phyloP scores from a whole-genome alignment of 345 rosid species.

The Erucastrum elatum region DNA sequence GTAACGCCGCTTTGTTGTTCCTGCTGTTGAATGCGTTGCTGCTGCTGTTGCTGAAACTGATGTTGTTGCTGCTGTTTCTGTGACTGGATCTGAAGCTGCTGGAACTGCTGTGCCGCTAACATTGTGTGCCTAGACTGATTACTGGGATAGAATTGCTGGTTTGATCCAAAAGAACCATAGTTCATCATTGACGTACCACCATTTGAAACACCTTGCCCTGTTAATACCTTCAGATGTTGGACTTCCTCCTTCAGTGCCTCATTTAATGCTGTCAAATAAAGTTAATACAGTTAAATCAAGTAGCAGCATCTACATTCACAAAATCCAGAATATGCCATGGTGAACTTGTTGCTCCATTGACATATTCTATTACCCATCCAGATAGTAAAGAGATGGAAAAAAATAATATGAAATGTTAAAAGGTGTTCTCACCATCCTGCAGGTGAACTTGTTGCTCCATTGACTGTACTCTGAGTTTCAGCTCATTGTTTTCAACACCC shows the following conservation, averaged over 20 bases:
- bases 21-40: constrained; percentile 52
- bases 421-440: constrained; percentile 75
- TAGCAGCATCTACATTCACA: background rate
- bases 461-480: constrained; percentile 83
- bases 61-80: constrained; percentile 73
- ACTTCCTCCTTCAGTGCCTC: constrained; percentile 94
- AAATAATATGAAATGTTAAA: background rate
- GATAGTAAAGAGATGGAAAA: background rate
- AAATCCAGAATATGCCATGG: too few relatives aligned
- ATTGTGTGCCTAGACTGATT: constrained; percentile 69
- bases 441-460: constrained; percentile 89
- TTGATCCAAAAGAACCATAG: constrained; percentile 57
- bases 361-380: background rate
- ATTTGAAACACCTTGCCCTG: constrained; percentile 71
- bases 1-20: constrained; percentile 47
- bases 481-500: constrained; percentile 78
- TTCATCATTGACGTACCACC: constrained; percentile 76
- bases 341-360: too few relatives aligned
- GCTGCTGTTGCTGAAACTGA: constrained; percentile 36
- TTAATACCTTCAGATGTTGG: constrained; percentile 83
- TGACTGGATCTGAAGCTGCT: constrained; percentile 90
- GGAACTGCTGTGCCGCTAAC: constrained; percentile 80
- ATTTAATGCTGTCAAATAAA: constrained; percentile 61
- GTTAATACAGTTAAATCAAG: background rate
- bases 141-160: constrained; percentile 69